A percentile compares a stretch with the other conserved stretches of the same genome.
Conservation (phyloP, 2,329 filamentous ascomycete species). For the Rugonectria rugulosa region DNA sequence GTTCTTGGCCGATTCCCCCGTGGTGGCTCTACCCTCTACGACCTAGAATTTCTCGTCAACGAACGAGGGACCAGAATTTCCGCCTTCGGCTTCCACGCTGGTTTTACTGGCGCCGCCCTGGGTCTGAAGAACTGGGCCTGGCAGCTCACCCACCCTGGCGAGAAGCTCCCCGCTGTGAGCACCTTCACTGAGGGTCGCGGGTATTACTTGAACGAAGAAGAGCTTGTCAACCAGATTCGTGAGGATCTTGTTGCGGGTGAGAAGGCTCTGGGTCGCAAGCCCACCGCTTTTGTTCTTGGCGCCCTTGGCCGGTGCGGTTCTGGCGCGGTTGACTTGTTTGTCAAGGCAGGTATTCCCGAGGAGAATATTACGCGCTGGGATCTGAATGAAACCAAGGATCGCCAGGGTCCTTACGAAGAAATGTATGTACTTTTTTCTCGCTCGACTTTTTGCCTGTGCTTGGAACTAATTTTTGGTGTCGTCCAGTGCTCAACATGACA, state of each 20-base stretch:
- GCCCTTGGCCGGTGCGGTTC: conserved; percentile 83
- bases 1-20: conserved; percentile 81
- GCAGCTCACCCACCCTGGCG: conserved; percentile 76
- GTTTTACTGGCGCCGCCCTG: conserved; percentile 77
- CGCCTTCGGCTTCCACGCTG: conserved; percentile 77
- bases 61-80: conserved; percentile 73
- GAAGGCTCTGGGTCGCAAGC: conserved; percentile 71
- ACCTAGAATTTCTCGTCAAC: conserved; percentile 86
- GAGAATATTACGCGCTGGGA: conserved; percentile 68
- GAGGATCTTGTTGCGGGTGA: conserved; percentile 70
- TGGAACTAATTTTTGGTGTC: too few species aligned
- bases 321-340: conserved; percentile 82
- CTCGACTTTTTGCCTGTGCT: too few species aligned
- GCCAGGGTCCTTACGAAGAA: conserved; percentile 78
- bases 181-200: conserved; percentile 55
- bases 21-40: conserved; percentile 69
- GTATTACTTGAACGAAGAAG: conserved; percentile 73
- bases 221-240: conserved; percentile 55
- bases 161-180: conserved; percentile 65
- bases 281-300: conserved; percentile 84
- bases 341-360: conserved; percentile 67
- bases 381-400: conserved; percentile 74
- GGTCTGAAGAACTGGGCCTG: conserved; percentile 83
- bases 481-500: conserved; percentile 72
- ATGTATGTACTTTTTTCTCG: too few species aligned